Conservation (phyloP, 257 asterid species). For the Rubia yunnanensis region DNA sequence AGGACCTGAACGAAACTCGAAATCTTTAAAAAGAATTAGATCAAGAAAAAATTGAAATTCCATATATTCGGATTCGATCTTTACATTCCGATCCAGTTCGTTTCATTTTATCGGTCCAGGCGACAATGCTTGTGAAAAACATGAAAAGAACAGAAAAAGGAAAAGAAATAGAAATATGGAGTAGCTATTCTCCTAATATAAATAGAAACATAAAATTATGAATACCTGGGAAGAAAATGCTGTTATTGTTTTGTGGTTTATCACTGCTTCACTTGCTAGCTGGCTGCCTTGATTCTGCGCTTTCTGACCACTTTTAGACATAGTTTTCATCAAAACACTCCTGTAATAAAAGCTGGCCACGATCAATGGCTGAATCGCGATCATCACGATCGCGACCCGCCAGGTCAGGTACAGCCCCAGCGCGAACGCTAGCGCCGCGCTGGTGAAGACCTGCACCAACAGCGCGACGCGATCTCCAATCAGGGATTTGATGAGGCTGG, state of each 20-base stretch:
- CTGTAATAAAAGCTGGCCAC: slow-evolving; percentile 54
- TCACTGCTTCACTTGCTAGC: slow-evolving; percentile 68
- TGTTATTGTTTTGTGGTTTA: slow-evolving; percentile 59
- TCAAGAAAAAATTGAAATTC: no score
- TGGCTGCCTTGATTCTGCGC: slow-evolving; percentile 69
- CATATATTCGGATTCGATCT: no score
- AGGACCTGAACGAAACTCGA: no score
- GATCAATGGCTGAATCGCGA: slow-evolving; percentile 53
- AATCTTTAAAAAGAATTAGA: no score
- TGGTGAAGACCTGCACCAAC: slow-evolving; percentile 44
- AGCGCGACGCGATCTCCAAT: slow-evolving; percentile 59
- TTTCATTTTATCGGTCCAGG: no score
- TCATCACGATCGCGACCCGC: slow-evolving; percentile 64
- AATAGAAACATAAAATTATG: no score
- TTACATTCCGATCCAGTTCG: no score
- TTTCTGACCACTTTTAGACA: slow-evolving; percentile 46
- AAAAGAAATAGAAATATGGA: no score
- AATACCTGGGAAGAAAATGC: slow-evolving; percentile 79
- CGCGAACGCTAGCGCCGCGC: slow-evolving; percentile 43
- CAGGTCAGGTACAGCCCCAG: slow-evolving; percentile 50
- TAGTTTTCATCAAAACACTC: slow-evolving; percentile 42
- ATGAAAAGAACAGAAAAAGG: no score
- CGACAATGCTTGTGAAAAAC: no score
- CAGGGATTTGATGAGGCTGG: slow-evolving; percentile 47
- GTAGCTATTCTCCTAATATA: no score